A percentile compares a stretch with the other conserved stretches of the same genome.
Evolutionary conservation across 1,139 yeast species (phyloP).

Genomic region (Yamadazyma blattariae): DNA sequence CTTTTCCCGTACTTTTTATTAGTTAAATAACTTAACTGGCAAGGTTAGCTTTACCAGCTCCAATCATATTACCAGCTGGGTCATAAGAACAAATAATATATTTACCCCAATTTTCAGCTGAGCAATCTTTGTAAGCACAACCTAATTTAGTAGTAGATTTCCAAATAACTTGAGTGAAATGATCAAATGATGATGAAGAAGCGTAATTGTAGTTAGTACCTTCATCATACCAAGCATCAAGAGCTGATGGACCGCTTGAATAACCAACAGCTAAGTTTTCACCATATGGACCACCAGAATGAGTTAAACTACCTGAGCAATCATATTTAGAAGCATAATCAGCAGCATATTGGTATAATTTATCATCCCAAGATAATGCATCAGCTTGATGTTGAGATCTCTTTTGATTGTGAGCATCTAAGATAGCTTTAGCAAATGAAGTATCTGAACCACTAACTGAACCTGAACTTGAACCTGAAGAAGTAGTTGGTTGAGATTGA

Average conservation of each 20-base stretch:
- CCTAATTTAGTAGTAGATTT: conserved; percentile 65
- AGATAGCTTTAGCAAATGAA: conserved; percentile 37
- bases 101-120: conserved; percentile 43
- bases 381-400: conserved; percentile 66
- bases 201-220: conserved; percentile 54
- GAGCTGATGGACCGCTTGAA: conserved; percentile 50
- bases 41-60: conserved; percentile 33
- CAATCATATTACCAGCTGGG: conserved; percentile 51
- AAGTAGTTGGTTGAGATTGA: conserved; percentile 4
- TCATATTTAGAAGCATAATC: conserved; percentile 61
- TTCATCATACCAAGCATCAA: conserved; percentile 84
- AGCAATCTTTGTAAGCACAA: conserved; percentile 63
- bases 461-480: conserved; percentile 5
- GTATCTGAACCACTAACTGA: conserved; percentile 20
- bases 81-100: conserved; percentile 54
- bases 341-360: conserved; percentile 64
- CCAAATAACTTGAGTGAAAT: conserved; percentile 89
- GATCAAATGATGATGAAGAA: conserved; percentile 43
- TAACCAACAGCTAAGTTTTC: conserved; percentile 85
- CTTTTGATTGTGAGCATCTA: conserved; percentile 63
- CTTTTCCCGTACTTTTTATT: too few species aligned
- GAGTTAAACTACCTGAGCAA: conserved; percentile 67
- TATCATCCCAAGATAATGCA: conserved; percentile 59
- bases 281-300: conserved; percentile 78
- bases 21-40: not conserved